Evolutionary conservation across 106 monocot genomes (phyloP).

Genomic region (Phalaenopsis aphrodite): DNA sequence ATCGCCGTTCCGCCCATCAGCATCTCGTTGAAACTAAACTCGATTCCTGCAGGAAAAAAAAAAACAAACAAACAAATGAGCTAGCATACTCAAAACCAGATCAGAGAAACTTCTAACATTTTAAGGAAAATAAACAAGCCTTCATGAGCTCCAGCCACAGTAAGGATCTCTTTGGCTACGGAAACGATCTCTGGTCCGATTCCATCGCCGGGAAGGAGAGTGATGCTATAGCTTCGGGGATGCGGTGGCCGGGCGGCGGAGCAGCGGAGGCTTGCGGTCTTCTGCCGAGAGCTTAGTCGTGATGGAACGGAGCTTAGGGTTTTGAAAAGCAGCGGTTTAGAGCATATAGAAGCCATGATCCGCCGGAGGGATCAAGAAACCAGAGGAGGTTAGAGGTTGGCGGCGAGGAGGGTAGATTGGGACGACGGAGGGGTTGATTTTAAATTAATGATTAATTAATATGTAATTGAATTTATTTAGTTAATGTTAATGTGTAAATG

Average conservation of each 20-base stretch:
- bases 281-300: not conserved
- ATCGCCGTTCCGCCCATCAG: conserved; percentile 56
- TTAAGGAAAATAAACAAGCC: conserved; percentile 11
- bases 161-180: conserved; percentile 62
- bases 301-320: conserved; percentile 13
- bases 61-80: not conserved
- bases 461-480: too few species aligned
- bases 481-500: too few species aligned
- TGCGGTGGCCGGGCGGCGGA: conserved; percentile 16
- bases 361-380: not conserved
- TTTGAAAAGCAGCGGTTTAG: conserved; percentile 13
- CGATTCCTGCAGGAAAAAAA: conserved; percentile 35
- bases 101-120: not conserved
- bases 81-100: too few species aligned
- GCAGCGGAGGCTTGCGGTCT: conserved; percentile 27
- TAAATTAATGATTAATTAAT: too few species aligned
- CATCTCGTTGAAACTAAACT: conserved; percentile 40
- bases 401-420: not conserved
- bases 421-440: not conserved
- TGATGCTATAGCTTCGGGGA: conserved; percentile 44
- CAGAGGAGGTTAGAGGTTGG: not conserved
- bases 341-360: not conserved
- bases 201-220: conserved; percentile 76
- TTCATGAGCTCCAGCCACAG: conserved; percentile 47
- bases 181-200: conserved; percentile 85